Evolutionary conservation across 352 stramenopile species (phyloP), one percentile per base, ranked within the genome.

Genomic region (Phytopythium oedochilum): DNA sequence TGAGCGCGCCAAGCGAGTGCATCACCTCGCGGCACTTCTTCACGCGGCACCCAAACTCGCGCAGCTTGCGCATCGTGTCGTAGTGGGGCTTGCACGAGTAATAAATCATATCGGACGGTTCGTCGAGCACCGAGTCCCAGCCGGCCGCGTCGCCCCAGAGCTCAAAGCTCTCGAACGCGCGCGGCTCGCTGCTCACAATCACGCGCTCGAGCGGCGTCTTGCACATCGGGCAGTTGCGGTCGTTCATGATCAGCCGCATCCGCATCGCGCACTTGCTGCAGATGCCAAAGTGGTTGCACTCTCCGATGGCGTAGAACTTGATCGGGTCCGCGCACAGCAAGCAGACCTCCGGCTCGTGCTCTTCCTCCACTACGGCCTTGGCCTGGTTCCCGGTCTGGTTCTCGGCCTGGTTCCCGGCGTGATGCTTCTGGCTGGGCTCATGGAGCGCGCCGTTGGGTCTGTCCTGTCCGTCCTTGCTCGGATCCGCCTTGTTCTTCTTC

Each of bases 181-280:
- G 69, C 26, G 62, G 44, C 0, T 63, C 56, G 20, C 49, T 61
- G 53, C 73, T 85, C 26, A 93, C 80, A 15, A 93, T 73, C 53
- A 93, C 79, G 53, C 71, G 72, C 26, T 85, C 76, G 20, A 89
- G 55, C 18, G 67, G 55, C 29, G 83, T 78, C 60, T 91, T 93
- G 66, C 83, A 93, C 72, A 93, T 91, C 29, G 81, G 78, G 47
- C 83, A 93, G 55, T 75, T 80, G 50, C 70, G 73, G 62, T 93
- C 83, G 44, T 87, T 80, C 75, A 93, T 78, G 28, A 91, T 59
- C 52, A 89, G 61, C 15, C 83, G 77, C 83, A 93, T 91, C 42
- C 83, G 77, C 69, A 90, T 83, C 12, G 78, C 83, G 53, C 83
- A 93, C 57, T 82, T 89, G 67, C 74, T 88, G 64, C 83, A 93